Evolutionary conservation across 768 basidiomycete genomes (phyloP).

Genomic region (Boletus rubescentipes): DNA sequence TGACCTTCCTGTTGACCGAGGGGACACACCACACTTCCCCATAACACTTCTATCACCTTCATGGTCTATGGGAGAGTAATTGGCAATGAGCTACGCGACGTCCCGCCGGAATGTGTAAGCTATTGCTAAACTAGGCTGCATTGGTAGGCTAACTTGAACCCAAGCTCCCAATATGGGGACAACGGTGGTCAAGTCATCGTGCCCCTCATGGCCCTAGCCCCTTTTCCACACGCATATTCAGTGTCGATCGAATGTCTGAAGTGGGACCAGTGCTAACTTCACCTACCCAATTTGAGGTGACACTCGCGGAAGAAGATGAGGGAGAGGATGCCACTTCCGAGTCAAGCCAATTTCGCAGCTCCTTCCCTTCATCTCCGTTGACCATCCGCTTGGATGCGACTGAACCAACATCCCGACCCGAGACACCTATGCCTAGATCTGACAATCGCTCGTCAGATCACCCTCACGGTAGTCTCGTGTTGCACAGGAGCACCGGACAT

Average conservation of each 20-base stretch:
- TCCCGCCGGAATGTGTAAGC: slow-evolving; percentile 31
- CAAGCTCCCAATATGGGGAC: slow-evolving; percentile 35
- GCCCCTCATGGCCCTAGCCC: slow-evolving; percentile 26
- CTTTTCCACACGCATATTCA: slow-evolving; percentile 24
- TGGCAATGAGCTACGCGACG: slow-evolving; percentile 30
- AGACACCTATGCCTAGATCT: background rate
- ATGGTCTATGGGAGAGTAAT: slow-evolving; percentile 31
- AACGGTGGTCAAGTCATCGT: slow-evolving; percentile 28
- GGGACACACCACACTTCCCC: slow-evolving; percentile 13
- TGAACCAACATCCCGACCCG: background rate
- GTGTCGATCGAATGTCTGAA: slow-evolving; percentile 21
- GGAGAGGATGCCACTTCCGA: slow-evolving; percentile 13
- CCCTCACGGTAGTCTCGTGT: background rate
- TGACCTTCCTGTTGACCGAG: slow-evolving; percentile 15
- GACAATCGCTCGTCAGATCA: background rate
- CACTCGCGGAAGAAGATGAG: slow-evolving; percentile 21
- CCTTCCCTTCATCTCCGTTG: slow-evolving; percentile 11
- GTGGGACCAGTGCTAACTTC: slow-evolving; percentile 20
- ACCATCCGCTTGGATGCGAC: slow-evolving; percentile 3
- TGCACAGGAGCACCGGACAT: background rate
- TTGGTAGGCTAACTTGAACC: slow-evolving; percentile 7
- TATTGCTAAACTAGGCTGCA: background rate
- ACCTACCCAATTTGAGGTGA: slow-evolving; percentile 22
- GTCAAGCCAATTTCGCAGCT: slow-evolving; percentile 9
- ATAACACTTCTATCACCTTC: slow-evolving; percentile 17